These are phyloP conservation scores for Xerophyta viscosa DNA, from an alignment of 106 monocot genomes.

Conservation along the genomic window DNA sequence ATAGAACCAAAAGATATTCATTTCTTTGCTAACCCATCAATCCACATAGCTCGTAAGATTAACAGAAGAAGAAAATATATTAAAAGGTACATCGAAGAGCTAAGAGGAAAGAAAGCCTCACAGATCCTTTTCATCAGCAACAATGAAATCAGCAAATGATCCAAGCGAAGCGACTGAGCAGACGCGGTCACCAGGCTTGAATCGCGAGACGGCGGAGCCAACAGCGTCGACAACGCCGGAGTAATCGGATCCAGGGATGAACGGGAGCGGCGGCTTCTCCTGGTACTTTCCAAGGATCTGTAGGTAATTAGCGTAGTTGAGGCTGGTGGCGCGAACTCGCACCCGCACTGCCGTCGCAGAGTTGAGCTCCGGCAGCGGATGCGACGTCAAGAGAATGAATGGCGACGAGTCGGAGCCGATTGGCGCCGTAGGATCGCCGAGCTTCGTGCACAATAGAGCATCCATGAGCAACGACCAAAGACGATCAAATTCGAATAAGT, in stretches of 20 bases:
- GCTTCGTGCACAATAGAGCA: slow-evolving; percentile 58
- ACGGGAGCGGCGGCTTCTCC: slow-evolving; percentile 82
- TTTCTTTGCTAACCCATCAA: too few species aligned
- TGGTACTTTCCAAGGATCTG: slow-evolving; percentile 92
- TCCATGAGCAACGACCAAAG: too few species aligned
- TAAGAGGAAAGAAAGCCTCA: too few species aligned
- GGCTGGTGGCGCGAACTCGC: slow-evolving; percentile 58
- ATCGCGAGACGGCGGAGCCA: slow-evolving; percentile 35
- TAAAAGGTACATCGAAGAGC: neutral
- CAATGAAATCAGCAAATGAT: slow-evolving; percentile 65
- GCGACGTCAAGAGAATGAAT: slow-evolving; percentile 28
- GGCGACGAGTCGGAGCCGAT: slow-evolving; percentile 36
- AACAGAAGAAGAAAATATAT: neutral
- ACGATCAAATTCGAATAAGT: too few species aligned
- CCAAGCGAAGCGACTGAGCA: slow-evolving; percentile 59
- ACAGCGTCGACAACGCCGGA: slow-evolving; percentile 78
- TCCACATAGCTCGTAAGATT: neutral
- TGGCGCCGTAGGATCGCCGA: slow-evolving; percentile 82
- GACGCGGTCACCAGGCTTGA: slow-evolving; percentile 76
- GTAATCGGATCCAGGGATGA: slow-evolving; percentile 90
- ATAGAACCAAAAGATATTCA: too few species aligned
- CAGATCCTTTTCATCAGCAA: slow-evolving; percentile 80
- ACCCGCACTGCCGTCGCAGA: slow-evolving; percentile 71
- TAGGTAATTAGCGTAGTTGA: slow-evolving; percentile 92
- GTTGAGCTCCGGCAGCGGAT: slow-evolving; percentile 43